Conservation (phyloP, 2,329 filamentous ascomycete species). For the Pseudocercospora macadamiae region DNA sequence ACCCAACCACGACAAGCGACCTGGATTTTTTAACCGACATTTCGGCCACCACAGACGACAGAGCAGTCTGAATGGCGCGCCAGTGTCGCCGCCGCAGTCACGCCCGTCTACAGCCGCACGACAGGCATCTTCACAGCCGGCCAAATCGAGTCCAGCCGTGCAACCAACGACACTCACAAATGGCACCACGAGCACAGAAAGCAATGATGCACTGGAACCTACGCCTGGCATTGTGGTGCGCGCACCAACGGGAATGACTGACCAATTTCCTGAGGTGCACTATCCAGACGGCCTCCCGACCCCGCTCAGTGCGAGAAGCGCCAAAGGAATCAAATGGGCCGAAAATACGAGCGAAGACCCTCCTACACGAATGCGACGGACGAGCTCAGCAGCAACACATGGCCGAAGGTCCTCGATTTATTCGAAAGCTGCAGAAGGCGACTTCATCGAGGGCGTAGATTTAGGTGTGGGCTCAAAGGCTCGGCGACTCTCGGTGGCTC, state of each 20-base stretch:
- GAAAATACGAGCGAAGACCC: constrained; percentile 19
- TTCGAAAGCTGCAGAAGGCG: constrained; percentile 32
- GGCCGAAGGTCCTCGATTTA: constrained; percentile 38
- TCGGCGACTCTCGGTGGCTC: constrained; percentile 36
- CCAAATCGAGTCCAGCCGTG: constrained; percentile 5
- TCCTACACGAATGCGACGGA: constrained; percentile 25
- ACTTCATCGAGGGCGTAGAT: constrained; percentile 36
- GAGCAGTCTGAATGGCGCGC: constrained; percentile 13
- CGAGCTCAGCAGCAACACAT: constrained; percentile 33
- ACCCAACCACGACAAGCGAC: constrained; percentile 26
- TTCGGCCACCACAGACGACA: constrained; percentile 23
- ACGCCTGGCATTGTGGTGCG: constrained; percentile 11
- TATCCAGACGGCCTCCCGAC: constrained; percentile 25
- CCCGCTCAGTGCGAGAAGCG: constrained; percentile 24
- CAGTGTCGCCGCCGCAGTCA: constrained; percentile 11
- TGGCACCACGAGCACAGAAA: constrained; percentile 7
- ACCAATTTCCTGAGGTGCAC: constrained; percentile 19
- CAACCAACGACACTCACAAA: constrained; percentile 12
- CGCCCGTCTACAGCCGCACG: constrained; percentile 15
- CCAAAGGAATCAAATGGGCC: constrained; percentile 30
- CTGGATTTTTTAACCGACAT: constrained; percentile 26
- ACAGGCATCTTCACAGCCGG: constrained; percentile 5
- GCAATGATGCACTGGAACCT: background rate
- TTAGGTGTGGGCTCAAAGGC: constrained; percentile 40
- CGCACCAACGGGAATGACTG: constrained; percentile 16